Evolutionary conservation across 2,329 filamentous ascomycete species (phyloP).

Genomic region (Parastagonospora nodorum): DNA sequence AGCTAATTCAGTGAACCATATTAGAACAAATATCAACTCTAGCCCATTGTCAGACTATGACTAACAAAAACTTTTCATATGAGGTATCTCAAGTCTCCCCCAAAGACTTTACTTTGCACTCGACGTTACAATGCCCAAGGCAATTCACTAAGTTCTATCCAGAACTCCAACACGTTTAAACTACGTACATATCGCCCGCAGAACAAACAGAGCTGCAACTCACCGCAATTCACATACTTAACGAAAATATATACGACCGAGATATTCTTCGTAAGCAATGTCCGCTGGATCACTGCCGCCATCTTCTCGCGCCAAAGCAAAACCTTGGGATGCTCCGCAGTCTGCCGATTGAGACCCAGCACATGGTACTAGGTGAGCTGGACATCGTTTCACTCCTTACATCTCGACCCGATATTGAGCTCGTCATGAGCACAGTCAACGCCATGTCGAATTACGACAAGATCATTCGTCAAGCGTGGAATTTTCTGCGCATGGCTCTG

Average conservation of each 20-base stretch:
- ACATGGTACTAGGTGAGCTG: neutral
- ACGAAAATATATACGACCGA: neutral
- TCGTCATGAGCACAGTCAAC: neutral
- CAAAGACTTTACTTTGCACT: too few species aligned
- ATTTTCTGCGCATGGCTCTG: too few species aligned
- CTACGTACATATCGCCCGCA: too few species aligned
- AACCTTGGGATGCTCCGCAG: neutral
- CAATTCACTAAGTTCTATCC: too few species aligned
- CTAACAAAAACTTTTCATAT: too few species aligned
- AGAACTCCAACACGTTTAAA: too few species aligned
- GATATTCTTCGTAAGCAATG: neutral
- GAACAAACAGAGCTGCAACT: neutral
- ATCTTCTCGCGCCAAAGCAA: neutral
- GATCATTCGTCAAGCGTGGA: neutral
- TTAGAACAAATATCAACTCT: too few species aligned
- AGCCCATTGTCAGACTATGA: too few species aligned
- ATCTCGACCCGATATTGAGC: conserved; percentile 1
- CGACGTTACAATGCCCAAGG: too few species aligned
- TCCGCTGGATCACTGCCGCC: neutral
- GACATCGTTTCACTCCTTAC: neutral
- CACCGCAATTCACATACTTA: neutral
- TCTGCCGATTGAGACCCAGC: neutral
- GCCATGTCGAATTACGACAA: neutral
- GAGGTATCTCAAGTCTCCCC: too few species aligned
- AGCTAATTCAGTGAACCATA: too few species aligned